Percentiles rank a stretch among this genome's conserved stretches.
phyloP scores from a whole-genome alignment of 805 yeast genomes.

The Isabelozyma rhagii region DNA sequence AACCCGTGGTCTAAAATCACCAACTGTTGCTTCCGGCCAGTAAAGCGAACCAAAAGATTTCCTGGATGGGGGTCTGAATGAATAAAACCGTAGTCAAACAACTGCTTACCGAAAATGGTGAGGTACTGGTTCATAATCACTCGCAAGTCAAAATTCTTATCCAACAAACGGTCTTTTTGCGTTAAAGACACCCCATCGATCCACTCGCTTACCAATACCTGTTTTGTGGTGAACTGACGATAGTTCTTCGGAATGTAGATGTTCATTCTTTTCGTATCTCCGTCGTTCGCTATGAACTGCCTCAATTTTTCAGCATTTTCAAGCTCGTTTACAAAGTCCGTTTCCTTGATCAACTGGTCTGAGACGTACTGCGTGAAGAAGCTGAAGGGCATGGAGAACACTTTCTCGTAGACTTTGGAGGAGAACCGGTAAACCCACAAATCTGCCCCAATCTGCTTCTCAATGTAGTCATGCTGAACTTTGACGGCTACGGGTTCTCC shows the following conservation, averaged over 20 bases:
- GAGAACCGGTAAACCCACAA: slow-evolving; percentile 53
- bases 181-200: slow-evolving; percentile 65
- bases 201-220: slow-evolving; percentile 70
- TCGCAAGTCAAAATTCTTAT: slow-evolving; percentile 34
- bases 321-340: slow-evolving; percentile 57
- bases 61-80: slow-evolving; percentile 86
- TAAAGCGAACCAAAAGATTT: slow-evolving; percentile 55
- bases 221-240: slow-evolving; percentile 41
- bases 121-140: slow-evolving; percentile 50
- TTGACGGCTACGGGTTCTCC: slow-evolving; percentile 62
- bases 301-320: slow-evolving; percentile 46
- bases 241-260: slow-evolving; percentile 58
- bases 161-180: slow-evolving; percentile 40
- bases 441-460: slow-evolving; percentile 60
- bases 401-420: slow-evolving; percentile 50
- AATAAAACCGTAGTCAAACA: slow-evolving; percentile 63
- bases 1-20: slow-evolving; percentile 77
- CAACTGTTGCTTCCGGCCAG: slow-evolving; percentile 43
- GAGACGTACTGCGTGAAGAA: slow-evolving; percentile 56
- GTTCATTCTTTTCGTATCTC: slow-evolving; percentile 28
- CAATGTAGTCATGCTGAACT: slow-evolving; percentile 62
- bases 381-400: slow-evolving; percentile 63
- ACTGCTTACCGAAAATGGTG: slow-evolving; percentile 52
- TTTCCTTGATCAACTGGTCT: slow-evolving; percentile 55
- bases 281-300: slow-evolving; percentile 39